phyloP scores from a whole-genome alignment of 169 alveolate species.

The Condylostoma magnum region DNA sequence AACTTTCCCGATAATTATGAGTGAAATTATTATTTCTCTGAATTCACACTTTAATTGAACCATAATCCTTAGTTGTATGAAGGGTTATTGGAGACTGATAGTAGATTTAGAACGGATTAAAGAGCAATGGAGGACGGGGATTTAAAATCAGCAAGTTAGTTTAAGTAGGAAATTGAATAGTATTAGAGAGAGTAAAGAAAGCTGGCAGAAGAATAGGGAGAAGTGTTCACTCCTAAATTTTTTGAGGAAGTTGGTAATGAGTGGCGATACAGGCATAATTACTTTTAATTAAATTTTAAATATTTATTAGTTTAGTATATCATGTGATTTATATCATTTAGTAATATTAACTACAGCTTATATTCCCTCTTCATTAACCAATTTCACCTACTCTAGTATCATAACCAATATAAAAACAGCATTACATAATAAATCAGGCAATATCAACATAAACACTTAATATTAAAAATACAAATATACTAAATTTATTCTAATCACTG shows the following conservation, averaged over 20 bases:
- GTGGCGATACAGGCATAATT: neutral
- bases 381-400: too few relatives aligned
- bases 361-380: too few relatives aligned
- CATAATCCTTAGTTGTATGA: slow-evolving; percentile 50
- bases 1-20: slow-evolving; percentile 50
- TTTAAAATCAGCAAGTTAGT: slow-evolving; percentile 87
- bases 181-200: slow-evolving; percentile 86
- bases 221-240: neutral
- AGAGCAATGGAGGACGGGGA: slow-evolving; percentile 95
- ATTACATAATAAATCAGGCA: too few relatives aligned
- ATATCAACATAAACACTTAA: too few relatives aligned
- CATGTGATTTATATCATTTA: too few relatives aligned
- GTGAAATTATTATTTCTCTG: slow-evolving; percentile 52
- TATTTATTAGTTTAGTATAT: too few relatives aligned
- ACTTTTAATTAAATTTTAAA: too few relatives aligned
- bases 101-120: slow-evolving; percentile 94
- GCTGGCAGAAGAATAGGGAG: neutral
- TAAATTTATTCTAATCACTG: too few relatives aligned
- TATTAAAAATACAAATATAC: too few relatives aligned
- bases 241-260: neutral
- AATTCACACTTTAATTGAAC: slow-evolving; percentile 57
- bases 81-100: slow-evolving; percentile 66
- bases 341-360: too few relatives aligned
- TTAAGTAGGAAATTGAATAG: slow-evolving; percentile 95
- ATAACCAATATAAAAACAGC: too few relatives aligned